These are phyloP conservation scores for Labyrinthula sp. DNA, from an alignment of 352 stramenopile genomes.

Conservation along the genomic window DNA sequence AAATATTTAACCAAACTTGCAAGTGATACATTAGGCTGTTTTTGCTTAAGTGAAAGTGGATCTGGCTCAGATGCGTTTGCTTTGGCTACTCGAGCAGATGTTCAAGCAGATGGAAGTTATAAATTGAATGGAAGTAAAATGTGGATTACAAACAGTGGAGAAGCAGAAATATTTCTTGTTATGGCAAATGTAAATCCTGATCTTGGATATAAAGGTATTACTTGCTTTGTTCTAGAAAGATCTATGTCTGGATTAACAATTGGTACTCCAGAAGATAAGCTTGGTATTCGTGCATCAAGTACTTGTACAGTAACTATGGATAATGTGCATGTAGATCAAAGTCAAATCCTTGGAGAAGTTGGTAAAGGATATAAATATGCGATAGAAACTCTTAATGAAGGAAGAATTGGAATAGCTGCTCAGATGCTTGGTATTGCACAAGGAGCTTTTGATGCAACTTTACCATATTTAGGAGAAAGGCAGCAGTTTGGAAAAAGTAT, in stretches of 20 bases:
- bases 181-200: constrained; percentile 76
- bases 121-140: constrained; percentile 82
- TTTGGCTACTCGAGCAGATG: constrained; percentile 66
- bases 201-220: constrained; percentile 87
- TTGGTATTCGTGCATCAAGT: constrained; percentile 78
- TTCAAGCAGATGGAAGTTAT: constrained; percentile 66
- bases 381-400: constrained; percentile 92
- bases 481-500: constrained; percentile 79
- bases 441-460: constrained; percentile 72
- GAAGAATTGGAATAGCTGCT: constrained; percentile 83
- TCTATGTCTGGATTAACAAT: constrained; percentile 68
- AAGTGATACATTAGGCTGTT: constrained; percentile 67
- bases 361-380: constrained; percentile 86
- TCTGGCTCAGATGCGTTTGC: constrained; percentile 83
- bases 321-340: constrained; percentile 67
- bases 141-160: constrained; percentile 89
- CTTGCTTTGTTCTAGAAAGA: constrained; percentile 85
- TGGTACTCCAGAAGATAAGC: constrained; percentile 80
- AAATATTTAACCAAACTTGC: constrained; percentile 67
- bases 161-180: constrained; percentile 78
- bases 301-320: constrained; percentile 80
- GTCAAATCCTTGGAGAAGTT: constrained; percentile 75
- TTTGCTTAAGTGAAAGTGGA: constrained; percentile 76
- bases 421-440: constrained; percentile 88
- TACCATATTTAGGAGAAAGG: constrained; percentile 83